Percentiles rank a stretch among this genome's conserved stretches.
These are phyloP conservation scores for Selaginella tamariscina DNA, from an alignment of 75 land plant genomes.

Conservation along the genomic window DNA sequence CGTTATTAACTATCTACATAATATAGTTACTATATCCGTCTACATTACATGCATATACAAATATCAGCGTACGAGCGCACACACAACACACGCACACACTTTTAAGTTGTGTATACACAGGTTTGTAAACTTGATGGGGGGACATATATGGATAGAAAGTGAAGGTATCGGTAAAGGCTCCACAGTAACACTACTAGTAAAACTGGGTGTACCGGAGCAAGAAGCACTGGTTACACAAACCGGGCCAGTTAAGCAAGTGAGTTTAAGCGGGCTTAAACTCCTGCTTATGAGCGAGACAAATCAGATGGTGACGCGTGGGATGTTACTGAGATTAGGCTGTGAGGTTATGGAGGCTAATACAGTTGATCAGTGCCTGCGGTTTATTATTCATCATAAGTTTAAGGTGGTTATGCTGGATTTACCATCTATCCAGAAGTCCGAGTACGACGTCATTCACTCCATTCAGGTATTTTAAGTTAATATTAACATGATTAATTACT, in stretches of 20 bases:
- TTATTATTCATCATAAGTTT: not conserved
- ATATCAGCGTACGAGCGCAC: no score
- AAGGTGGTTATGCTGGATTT: not conserved
- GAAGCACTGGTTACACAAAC: not conserved
- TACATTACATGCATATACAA: no score
- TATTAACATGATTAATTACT: no score
- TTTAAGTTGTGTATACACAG: constrained; percentile 76
- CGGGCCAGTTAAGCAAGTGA: not conserved
- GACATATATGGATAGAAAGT: constrained; percentile 92
- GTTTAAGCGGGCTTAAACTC: not conserved
- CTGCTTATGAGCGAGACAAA: not conserved
- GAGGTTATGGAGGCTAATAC: not conserved
- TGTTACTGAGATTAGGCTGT: not conserved
- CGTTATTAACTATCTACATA: no score
- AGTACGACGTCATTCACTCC: no score
- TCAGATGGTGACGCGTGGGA: not conserved
- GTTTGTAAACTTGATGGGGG: constrained; percentile 84
- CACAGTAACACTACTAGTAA: constrained; percentile 54
- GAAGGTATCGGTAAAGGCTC: constrained; percentile 71
- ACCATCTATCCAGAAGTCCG: not conserved
- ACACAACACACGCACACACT: no score
- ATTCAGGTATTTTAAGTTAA: no score
- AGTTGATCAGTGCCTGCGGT: not conserved
- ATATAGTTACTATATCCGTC: no score
- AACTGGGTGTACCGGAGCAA: constrained; percentile 38